Conservation (phyloP, 1,284 basidiomycete species). For the Athelia psychrophila region DNA sequence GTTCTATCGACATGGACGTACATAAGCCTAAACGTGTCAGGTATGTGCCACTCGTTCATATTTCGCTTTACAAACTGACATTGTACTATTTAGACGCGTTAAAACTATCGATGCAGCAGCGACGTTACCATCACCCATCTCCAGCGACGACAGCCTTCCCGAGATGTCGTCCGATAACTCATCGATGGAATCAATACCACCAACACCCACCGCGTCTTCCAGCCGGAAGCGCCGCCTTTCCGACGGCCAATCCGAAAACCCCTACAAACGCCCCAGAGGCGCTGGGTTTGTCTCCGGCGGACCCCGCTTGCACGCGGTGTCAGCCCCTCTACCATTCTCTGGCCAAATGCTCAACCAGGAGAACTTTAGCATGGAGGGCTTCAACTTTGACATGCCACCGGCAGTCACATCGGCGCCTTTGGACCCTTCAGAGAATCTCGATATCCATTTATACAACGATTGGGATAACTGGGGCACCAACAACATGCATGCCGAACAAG, state of each 20-base stretch:
- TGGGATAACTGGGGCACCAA: not conserved
- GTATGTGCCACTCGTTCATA: slow-evolving; percentile 8
- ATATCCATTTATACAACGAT: slow-evolving; percentile 15
- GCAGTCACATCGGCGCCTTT: slow-evolving; percentile 15
- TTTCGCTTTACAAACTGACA: not conserved
- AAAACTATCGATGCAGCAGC: not conserved
- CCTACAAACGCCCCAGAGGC: slow-evolving; percentile 20
- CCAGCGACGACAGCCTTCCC: slow-evolving; percentile 8
- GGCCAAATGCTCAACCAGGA: slow-evolving; percentile 7
- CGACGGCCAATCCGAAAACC: slow-evolving; percentile 13
- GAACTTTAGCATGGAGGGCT: slow-evolving; percentile 12
- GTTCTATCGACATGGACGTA: not conserved
- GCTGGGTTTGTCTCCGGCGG: slow-evolving; percentile 1
- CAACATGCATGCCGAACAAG: not conserved
- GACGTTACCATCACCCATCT: slow-evolving; percentile 17
- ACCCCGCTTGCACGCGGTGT: slow-evolving; percentile 20
- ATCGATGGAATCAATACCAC: not conserved
- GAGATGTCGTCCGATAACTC: not conserved
- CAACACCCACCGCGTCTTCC: not conserved
- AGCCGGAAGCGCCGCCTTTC: slow-evolving; percentile 31
- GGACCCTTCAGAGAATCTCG: slow-evolving; percentile 16
- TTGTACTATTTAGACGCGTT: not conserved
- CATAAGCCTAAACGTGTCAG: slow-evolving; percentile 20
- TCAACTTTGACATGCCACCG: slow-evolving; percentile 22
- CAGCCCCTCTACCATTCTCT: slow-evolving; percentile 22